These are phyloP conservation scores for Lactarius deliciosus DNA, from an alignment of 768 basidiomycete genomes.

Conservation along the genomic window DNA sequence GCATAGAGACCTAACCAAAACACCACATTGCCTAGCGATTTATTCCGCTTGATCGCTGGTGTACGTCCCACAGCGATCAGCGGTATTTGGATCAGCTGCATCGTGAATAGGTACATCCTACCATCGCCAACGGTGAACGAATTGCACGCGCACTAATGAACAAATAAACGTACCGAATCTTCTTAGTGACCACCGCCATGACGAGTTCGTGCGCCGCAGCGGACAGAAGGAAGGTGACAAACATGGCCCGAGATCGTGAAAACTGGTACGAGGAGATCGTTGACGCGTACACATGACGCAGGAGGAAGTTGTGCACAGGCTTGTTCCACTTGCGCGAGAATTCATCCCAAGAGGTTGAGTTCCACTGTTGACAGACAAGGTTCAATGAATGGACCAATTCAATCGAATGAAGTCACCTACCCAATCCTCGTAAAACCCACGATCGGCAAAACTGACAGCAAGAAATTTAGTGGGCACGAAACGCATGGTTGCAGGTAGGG, in stretches of 20 bases:
- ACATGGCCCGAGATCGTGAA: conserved; percentile 79
- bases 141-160: background rate
- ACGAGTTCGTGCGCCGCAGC: conserved; percentile 92
- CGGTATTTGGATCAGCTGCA: conserved; percentile 85
- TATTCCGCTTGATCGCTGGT: conserved; percentile 77
- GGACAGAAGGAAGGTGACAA: conserved; percentile 88
- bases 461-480: background rate
- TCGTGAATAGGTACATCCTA: conserved; percentile 81
- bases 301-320: conserved; percentile 89
- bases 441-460: conserved; percentile 79
- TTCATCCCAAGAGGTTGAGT: conserved; percentile 95
- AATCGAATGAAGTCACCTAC: conserved; percentile 39
- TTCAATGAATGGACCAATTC: background rate
- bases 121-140: conserved; percentile 1
- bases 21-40: conserved; percentile 76
- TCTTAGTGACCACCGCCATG: conserved; percentile 93
- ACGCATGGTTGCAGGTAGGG: background rate
- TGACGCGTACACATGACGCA: conserved; percentile 93
- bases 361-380: conserved; percentile 64
- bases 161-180: conserved; percentile 61
- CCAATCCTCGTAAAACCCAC: conserved; percentile 98
- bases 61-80: conserved; percentile 80
- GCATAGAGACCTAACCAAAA: conserved; percentile 94
- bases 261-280: conserved; percentile 76
- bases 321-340: conserved; percentile 99